Base-by-base conservation (phyloP, 306 rosid genomes). In the Cucumis cinereus region DNA sequence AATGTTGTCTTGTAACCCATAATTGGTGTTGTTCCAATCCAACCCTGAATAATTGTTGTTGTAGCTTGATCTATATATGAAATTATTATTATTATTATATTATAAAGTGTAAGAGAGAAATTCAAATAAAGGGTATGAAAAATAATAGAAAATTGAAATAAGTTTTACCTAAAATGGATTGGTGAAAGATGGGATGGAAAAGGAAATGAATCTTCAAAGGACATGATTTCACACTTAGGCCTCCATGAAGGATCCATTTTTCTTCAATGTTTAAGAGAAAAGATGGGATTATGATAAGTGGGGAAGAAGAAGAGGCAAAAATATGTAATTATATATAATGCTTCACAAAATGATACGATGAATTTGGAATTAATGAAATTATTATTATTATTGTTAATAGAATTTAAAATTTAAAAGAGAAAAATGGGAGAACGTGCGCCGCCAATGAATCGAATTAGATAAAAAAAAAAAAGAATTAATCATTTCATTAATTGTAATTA, bases 1-100 rank as follows among this genome's bases (percentile, higher is more conserved):
- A 36, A 52, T 13, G 64, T 19, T 17, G 0, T 88, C 87, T 69
- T 71, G 83, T 12, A 78, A 24, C 2, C 83, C 61, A 73, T 79
- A 66, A 26, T 81, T 84, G 35, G 35, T 3, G 7, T 54, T 58
- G 10, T 80, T 52, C 82, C 86, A 88, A 62, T 87, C 87, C 72
- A 76, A 24, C 13, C 82, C 33, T 10, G 49, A 28, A 62, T 26
- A 50, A 50, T 16, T 50, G 2, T 16, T 76, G 9, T 16, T 77
- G 49, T 36, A 85, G 36, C 53, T 58, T 68, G 55, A 15, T 50
- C 61, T 60, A 72, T 74, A 72, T 74, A 24, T 77, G 81, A 20
- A 74, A 16, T 50, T 50, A 1, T 28, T 28, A 30, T 30, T 30
- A 3, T 30, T 30, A 3, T 30, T 30, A 5, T 50, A 16, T 50